Conservation (phyloP, 2,329 filamentous ascomycete species). For the Microsporum ferrugineum region DNA sequence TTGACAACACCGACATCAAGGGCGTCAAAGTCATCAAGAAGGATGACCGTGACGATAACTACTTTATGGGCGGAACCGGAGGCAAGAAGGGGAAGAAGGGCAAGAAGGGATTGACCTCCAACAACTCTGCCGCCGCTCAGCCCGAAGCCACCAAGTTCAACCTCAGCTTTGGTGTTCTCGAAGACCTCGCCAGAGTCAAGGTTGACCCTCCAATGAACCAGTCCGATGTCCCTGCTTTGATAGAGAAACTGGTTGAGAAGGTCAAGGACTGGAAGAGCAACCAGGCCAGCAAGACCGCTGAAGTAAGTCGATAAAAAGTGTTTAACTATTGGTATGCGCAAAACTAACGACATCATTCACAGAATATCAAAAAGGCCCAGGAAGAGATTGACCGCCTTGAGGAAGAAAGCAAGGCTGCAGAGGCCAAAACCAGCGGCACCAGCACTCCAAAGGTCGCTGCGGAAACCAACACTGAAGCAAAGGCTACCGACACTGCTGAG, state of each 20-base stretch:
- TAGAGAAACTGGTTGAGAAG: conserved; percentile 90
- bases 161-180: conserved; percentile 80
- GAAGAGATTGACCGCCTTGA: conserved; percentile 83
- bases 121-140: conserved; percentile 39
- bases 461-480: conserved; percentile 39
- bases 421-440: conserved; percentile 30
- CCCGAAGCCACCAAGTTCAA: conserved; percentile 56
- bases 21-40: conserved; percentile 75
- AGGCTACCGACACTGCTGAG: conserved; percentile 27
- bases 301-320: conserved; percentile 47
- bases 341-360: conserved; percentile 10
- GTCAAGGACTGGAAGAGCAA: conserved; percentile 82
- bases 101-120: conserved; percentile 46
- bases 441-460: conserved; percentile 30
- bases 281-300: conserved; percentile 78
- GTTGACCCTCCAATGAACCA: conserved; percentile 82
- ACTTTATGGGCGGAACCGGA: conserved; percentile 59
- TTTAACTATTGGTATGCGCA: not conserved
- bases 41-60: conserved; percentile 77
- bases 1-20: conserved; percentile 75
- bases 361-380: conserved; percentile 96
- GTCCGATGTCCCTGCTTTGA: conserved; percentile 62
- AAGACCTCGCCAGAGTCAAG: conserved; percentile 73
- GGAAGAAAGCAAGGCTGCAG: conserved; percentile 51
- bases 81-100: conserved; percentile 85